phyloP scores from a whole-genome alignment of 305 asterid genomes.

The Nicotiana rustica region DNA sequence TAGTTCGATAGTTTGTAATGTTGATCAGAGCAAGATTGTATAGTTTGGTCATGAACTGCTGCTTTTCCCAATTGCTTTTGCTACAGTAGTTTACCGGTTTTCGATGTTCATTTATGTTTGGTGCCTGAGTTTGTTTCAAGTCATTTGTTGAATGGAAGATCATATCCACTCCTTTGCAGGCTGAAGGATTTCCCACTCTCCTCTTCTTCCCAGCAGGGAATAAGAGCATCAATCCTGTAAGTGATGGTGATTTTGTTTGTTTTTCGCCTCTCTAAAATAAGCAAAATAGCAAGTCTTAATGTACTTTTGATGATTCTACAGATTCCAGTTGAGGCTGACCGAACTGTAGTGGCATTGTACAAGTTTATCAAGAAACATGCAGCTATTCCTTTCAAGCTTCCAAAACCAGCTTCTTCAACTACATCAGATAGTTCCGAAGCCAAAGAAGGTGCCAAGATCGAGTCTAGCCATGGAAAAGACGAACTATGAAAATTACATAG shows the following conservation, averaged over 20 bases:
- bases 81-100: background rate
- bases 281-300: background rate
- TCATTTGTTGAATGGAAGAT: background rate
- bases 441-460: constrained; percentile 44
- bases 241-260: constrained; percentile 34
- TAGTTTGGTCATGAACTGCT: background rate
- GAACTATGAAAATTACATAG: constrained; percentile 57
- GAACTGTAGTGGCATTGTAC: constrained; percentile 81
- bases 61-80: constrained; percentile 9
- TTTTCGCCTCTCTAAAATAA: background rate
- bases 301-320: constrained; percentile 38
- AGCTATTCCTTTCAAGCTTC: constrained; percentile 81
- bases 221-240: constrained; percentile 78
- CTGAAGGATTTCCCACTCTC: constrained; percentile 87
- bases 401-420: constrained; percentile 57
- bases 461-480: constrained; percentile 59
- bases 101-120: background rate
- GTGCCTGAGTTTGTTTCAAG: constrained; percentile 3
- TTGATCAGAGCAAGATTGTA: background rate
- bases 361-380: constrained; percentile 87
- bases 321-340: constrained; percentile 73
- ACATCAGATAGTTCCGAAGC: constrained; percentile 45
- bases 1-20: constrained; percentile 34
- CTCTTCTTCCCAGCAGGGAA: constrained; percentile 93
- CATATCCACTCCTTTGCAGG: constrained; percentile 52